Base-by-base conservation (phyloP, 2,329 filamentous ascomycete genomes). In the Verticillium nonalfalfae region DNA sequence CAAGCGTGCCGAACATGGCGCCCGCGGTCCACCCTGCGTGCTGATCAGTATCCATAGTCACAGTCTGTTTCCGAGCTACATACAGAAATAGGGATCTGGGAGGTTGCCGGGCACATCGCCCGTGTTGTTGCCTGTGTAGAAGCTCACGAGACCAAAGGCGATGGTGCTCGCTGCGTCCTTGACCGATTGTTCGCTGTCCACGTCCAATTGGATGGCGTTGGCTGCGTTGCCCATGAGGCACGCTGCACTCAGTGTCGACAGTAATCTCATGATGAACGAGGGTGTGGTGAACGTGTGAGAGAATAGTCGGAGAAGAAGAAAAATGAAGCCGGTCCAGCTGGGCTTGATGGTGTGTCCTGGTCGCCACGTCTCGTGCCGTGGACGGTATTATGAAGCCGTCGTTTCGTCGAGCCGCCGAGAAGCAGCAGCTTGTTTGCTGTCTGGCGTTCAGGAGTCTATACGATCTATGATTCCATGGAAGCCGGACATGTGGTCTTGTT, bases 21-120 rank as follows among this genome's bases (percentile, higher is more conserved):
- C 87, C 86, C 0, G 86, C 85, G 72, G 91, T 88, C 89, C 89
- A 93, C 89, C 79, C 88, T 78, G n/a, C n/a, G 58, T 35, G 11
- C 11, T 7, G 34, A 56, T 66, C 81, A 66, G 85, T 81, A 15
- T 13, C 4, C 26, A 26, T 26, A 4, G 3, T 26, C 26, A 26
- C 3, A 26, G 26, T 4, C 4, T 26, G 26, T 26, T 26, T 26
- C 26, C 3, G 26, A 26, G 26, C 26, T 26, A 74, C 74, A 78
- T 74, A 76, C 89, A 92, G 72, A 87, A 90, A 68, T 88, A 89
- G 15, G 83, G 83, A 59, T 79, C 77, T 14, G 84, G 84, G 56
- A 86, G 70, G 71, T 86, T 86, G 34, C 84, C 84, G 2, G 84
- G 80, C 0, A 75, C 75, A 65, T 86, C 83, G 61, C 84, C 84